Conservation (phyloP, 345 rosid genomes). For the Hypericum perforatum region DNA sequence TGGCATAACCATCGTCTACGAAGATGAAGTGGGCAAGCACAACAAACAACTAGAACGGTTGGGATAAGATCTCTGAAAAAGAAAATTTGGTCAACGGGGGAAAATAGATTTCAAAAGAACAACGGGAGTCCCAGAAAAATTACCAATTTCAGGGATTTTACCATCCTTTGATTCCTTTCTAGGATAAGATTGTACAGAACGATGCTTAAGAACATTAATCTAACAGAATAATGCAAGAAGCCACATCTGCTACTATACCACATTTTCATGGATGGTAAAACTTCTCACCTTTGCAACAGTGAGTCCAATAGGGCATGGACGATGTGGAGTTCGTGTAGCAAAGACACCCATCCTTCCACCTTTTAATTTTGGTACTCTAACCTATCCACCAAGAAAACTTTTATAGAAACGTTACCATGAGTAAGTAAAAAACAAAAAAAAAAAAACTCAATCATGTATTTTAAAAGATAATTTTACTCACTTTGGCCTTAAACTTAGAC, state of each 20-base stretch:
- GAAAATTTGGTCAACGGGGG: no score
- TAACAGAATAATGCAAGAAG: neutral
- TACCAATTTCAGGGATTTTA: no score
- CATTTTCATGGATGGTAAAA: neutral
- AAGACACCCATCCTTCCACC: slow-evolving; percentile 79
- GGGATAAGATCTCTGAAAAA: no score
- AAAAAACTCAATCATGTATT: neutral
- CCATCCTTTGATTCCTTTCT: no score
- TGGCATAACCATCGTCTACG: no score
- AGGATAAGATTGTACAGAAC: no score
- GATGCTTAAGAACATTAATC: no score
- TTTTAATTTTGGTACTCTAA: slow-evolving; percentile 87
- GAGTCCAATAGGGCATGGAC: slow-evolving; percentile 88
- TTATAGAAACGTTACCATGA: slow-evolving; percentile 16
- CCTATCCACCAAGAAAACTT: slow-evolving; percentile 38
- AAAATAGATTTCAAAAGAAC: no score
- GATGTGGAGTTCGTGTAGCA: slow-evolving; percentile 87
- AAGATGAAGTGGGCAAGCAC: no score
- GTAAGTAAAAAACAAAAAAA: slow-evolving; percentile 10
- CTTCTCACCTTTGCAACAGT: slow-evolving; percentile 74
- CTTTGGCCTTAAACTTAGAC: slow-evolving; percentile 93
- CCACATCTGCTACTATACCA: neutral
- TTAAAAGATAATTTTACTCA: slow-evolving; percentile 5
- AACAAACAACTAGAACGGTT: no score
- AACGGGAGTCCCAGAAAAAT: no score